Percentiles rank a stretch among this genome's conserved stretches.
These are phyloP conservation scores for Venturia aucupariae DNA, from an alignment of 2,329 filamentous ascomycete species.

Conservation along the genomic window DNA sequence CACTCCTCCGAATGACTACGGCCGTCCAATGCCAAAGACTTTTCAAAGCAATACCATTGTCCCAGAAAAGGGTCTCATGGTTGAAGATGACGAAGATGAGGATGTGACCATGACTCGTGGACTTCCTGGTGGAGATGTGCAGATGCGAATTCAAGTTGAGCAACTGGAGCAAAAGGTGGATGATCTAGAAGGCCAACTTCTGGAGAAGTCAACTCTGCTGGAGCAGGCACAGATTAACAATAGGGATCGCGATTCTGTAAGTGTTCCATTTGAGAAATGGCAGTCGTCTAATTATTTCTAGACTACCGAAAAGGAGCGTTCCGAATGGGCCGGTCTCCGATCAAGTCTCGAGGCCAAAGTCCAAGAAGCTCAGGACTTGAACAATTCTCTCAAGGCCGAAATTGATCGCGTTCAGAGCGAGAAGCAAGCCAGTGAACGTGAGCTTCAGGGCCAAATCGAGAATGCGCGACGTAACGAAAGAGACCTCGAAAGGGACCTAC, in stretches of 20 bases:
- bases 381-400: constrained; percentile 69
- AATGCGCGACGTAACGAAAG: constrained; percentile 5
- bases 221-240: constrained; percentile 26
- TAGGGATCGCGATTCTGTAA: constrained; percentile 36
- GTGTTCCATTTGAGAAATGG: constrained; percentile 13
- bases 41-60: constrained; percentile 95
- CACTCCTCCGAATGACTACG: constrained; percentile 47
- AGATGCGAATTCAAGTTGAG: constrained; percentile 70
- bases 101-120: constrained; percentile 32
- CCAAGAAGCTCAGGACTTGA: constrained; percentile 64
- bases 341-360: constrained; percentile 63
- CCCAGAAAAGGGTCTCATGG: constrained; percentile 94
- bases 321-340: constrained; percentile 60
- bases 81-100: constrained; percentile 79
- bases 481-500: constrained; percentile 52
- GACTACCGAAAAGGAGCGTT: constrained; percentile 52
- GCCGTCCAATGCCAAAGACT: constrained; percentile 74
- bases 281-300: constrained; percentile 17
- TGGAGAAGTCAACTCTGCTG: constrained; percentile 63
- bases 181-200: constrained; percentile 58
- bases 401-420: constrained; percentile 63
- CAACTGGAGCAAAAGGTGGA: constrained; percentile 67
- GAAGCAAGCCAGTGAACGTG: constrained; percentile 53
- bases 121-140: constrained; percentile 48
- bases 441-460: constrained; percentile 54